phyloP scores from a whole-genome alignment of 495 filamentous ascomycete genomes.

The Chlorociboria aeruginascens region DNA sequence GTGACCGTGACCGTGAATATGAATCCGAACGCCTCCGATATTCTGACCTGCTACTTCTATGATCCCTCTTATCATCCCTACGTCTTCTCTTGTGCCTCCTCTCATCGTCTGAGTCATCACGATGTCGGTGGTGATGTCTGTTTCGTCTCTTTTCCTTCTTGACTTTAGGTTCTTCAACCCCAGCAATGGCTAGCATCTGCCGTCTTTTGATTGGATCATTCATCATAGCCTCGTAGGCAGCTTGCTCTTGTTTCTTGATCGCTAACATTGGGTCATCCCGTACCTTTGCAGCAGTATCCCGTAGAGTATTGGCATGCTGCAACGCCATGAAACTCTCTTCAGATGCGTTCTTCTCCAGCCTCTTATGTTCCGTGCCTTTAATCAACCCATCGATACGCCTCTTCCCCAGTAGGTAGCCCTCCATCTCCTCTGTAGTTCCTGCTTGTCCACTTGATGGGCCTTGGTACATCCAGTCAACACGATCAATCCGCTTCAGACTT shows the following conservation, averaged over 20 bases:
- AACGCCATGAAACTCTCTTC: conserved; percentile 49
- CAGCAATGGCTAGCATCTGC: conserved; percentile 53
- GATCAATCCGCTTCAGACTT: conserved; percentile 56
- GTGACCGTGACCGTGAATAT: conserved; percentile 11
- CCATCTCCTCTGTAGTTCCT: conserved; percentile 84
- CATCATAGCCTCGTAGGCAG: conserved; percentile 78
- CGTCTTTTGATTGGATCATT: conserved; percentile 66
- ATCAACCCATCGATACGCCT: conserved; percentile 81
- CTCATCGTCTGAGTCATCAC: conserved; percentile 24
- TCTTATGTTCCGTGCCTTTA: conserved; percentile 70
- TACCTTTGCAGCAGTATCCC: conserved; percentile 76
- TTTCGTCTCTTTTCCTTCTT: conserved; percentile 38
- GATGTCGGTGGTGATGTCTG: conserved; percentile 38
- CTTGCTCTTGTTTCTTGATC: conserved; percentile 87
- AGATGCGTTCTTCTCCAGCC: conserved; percentile 68
- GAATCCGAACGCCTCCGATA: conserved; percentile 10
- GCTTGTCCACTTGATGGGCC: conserved; percentile 70
- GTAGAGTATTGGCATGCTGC: conserved; percentile 46
- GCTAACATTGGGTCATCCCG: conserved; percentile 80
- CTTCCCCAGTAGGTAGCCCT: conserved; percentile 88
- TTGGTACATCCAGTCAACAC: conserved; percentile 97
- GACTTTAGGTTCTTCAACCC: conserved; percentile 29
- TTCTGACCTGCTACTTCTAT: conserved; percentile 12
- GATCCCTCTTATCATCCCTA: conserved; percentile 15
- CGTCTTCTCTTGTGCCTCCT: conserved; percentile 13